phyloP scores from a whole-genome alignment of 2,329 filamentous ascomycete genomes.

The Cladophialophora bantiana region DNA sequence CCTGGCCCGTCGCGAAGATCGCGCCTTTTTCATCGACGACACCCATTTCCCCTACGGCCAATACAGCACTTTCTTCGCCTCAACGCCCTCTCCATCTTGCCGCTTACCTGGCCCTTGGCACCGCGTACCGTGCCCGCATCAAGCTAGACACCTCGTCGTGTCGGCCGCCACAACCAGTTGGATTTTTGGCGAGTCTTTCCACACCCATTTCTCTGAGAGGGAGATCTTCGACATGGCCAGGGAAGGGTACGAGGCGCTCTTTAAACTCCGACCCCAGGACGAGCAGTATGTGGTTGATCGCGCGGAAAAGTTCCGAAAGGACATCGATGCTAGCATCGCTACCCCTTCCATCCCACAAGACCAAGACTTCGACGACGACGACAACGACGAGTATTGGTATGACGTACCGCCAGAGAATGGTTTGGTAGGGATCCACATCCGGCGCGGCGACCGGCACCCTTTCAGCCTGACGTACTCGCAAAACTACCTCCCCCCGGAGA shows the following conservation, averaged over 20 bases:
- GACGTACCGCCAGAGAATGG: conserved; percentile 56
- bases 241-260: conserved; percentile 75
- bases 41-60: conserved; percentile 81
- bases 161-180: conserved; percentile 71
- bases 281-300: conserved; percentile 68
- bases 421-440: conserved; percentile 76
- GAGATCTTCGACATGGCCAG: conserved; percentile 73
- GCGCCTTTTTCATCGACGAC: conserved; percentile 85
- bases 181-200: conserved; percentile 68
- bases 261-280: conserved; percentile 72
- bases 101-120: conserved; percentile 75
- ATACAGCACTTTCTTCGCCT: conserved; percentile 74
- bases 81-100: conserved; percentile 67
- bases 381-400: background rate
- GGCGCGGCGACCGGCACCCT: conserved; percentile 79
- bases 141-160: conserved; percentile 76
- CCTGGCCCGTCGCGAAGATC: conserved; percentile 73
- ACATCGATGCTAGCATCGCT: conserved; percentile 37
- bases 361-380: conserved; percentile 42
- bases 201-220: conserved; percentile 62
- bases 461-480: conserved; percentile 77
- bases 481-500: conserved; percentile 77
- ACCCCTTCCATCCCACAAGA: background rate
- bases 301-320: conserved; percentile 60
- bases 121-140: conserved; percentile 79